Evolutionary conservation across 192 early-diverging fungal genomes (phyloP), one percentile per base, ranked within the genome.

Genomic region (Borealophlyctis nickersoniae): DNA sequence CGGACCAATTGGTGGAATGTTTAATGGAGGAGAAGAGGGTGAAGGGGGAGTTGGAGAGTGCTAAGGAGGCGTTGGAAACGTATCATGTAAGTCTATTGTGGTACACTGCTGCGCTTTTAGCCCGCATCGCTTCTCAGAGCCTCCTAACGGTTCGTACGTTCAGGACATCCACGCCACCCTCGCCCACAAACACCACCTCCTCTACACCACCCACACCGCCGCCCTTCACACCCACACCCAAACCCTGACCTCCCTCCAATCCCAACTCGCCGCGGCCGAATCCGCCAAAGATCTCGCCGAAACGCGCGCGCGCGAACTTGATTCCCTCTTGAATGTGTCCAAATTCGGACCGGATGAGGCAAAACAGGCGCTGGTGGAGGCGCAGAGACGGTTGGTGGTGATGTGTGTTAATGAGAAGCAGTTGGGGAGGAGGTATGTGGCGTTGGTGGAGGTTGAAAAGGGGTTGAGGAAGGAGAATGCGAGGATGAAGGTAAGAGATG

Each of bases 1-100:
- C 78, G 0, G 76, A 77, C 49, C 77, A 84, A 51, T 49, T 84
- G 50, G 75, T 74, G 7, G 53, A 71, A 26, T 71, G 76, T 60
- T 53, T 80, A 19, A 36, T 34, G 67, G 77, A 80, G 22, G 33
- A 74, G 19, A 49, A 73, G n/a, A 54, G 51, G 5, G 74, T 73
- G 26, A 66, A 77, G 31, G 39, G 48, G 9, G 74, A 75, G 26
- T 39, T 79, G 1, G 28, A 63, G 19, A 30, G 67, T 3, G 31
- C 36, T 33, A 29, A 73, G 32, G 24, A 16, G 9, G 64, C 62
- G 45, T 56, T 79, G 27, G 60, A 72, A 62, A 65, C 66, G 28
- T 76, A 61, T 48, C 34, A 73, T 57, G 73, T 76, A 63, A 32
- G 52, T 31, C 28, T 16, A 71, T 52, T 13, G 33, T 23, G 52